phyloP scores from a whole-genome alignment of 176 grass and related monocot genomes.

The Ensete ventricosum region DNA sequence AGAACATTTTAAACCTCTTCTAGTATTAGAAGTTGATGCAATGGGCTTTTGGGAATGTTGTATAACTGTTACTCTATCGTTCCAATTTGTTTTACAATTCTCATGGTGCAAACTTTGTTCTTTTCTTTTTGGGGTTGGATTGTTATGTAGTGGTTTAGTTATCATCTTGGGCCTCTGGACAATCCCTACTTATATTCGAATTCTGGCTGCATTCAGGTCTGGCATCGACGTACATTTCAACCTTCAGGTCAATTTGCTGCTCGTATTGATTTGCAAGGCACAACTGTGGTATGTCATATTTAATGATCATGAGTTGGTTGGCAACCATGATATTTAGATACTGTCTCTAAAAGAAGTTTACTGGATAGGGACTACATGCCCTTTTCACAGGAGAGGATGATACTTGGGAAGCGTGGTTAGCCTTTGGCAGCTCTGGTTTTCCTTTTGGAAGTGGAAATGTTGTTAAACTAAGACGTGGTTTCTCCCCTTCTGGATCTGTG shows the following conservation, averaged over 20 bases:
- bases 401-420: conserved; percentile 92
- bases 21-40: not conserved
- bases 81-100: not conserved
- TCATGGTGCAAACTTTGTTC: not conserved
- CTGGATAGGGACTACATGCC: conserved; percentile 62
- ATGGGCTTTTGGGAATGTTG: not conserved
- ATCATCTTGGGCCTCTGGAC: not conserved
- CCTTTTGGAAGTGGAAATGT: conserved; percentile 45
- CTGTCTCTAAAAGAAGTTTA: conserved; percentile 24
- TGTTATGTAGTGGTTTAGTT: not conserved
- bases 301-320: conserved; percentile 2
- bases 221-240: conserved; percentile 87
- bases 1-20: not conserved
- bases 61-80: not conserved
- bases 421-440: conserved; percentile 57
- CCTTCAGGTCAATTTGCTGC: conserved; percentile 92
- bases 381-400: conserved; percentile 94
- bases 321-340: not conserved
- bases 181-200: not conserved
- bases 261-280: conserved; percentile 77
- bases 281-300: conserved; percentile 41
- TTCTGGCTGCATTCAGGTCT: conserved; percentile 52
- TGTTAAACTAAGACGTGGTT: conserved; percentile 87
- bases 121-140: not conserved
- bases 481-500: conserved; percentile 57